Conservation (phyloP, 805 yeast species). For the Zygoascus bituminiphila region DNA sequence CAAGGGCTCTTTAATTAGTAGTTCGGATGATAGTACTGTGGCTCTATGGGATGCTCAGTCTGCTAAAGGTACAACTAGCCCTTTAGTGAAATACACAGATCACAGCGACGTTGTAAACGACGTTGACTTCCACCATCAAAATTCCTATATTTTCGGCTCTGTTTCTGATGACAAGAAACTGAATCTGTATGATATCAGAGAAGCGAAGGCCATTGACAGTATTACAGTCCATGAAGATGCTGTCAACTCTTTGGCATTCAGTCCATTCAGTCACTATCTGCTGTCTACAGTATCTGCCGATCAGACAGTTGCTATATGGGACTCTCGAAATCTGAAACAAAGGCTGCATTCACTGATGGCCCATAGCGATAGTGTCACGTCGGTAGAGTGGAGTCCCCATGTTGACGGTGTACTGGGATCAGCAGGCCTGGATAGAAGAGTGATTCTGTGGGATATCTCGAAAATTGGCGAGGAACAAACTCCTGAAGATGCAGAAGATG, state of each 20-base stretch:
- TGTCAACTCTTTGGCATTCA: slow-evolving; percentile 63
- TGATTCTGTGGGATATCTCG: slow-evolving; percentile 66
- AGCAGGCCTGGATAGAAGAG: slow-evolving; percentile 58
- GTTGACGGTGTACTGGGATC: slow-evolving; percentile 49
- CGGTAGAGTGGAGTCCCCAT: slow-evolving; percentile 46
- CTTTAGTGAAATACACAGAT: slow-evolving; percentile 5
- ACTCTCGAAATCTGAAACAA: slow-evolving; percentile 50
- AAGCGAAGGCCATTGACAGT: slow-evolving; percentile 29
- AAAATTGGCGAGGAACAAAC: slow-evolving; percentile 46
- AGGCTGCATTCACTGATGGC: slow-evolving; percentile 64
- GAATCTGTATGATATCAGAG: slow-evolving; percentile 53
- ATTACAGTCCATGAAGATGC: slow-evolving; percentile 45
- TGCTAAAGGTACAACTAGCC: slow-evolving; percentile 11
- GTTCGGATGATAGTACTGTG: slow-evolving; percentile 58
- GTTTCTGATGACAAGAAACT: slow-evolving; percentile 61
- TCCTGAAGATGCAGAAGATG: slow-evolving; percentile 47
- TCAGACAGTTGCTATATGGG: slow-evolving; percentile 65
- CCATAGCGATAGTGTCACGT: slow-evolving; percentile 48
- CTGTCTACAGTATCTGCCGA: slow-evolving; percentile 77
- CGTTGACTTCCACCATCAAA: slow-evolving; percentile 46
- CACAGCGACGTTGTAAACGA: slow-evolving; percentile 43
- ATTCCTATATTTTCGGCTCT: slow-evolving; percentile 49
- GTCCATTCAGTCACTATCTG: slow-evolving; percentile 43
- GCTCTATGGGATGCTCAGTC: slow-evolving; percentile 59
- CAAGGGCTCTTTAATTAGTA: slow-evolving; percentile 44